These are phyloP conservation scores for Sarcodon sp. DNA, from an alignment of 768 basidiomycete genomes.

Conservation along the genomic window DNA sequence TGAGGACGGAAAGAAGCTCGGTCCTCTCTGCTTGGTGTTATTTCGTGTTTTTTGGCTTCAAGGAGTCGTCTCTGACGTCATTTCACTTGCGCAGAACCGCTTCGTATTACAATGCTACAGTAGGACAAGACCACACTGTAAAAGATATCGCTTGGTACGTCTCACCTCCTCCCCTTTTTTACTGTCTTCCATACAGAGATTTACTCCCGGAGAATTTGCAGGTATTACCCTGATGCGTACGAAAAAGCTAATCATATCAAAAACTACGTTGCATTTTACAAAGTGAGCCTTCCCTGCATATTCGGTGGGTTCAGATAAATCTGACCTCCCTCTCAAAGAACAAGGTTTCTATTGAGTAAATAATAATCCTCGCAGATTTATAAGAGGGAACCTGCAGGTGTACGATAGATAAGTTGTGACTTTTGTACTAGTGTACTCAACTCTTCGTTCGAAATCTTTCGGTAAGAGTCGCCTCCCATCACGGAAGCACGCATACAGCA, in stretches of 20 bases:
- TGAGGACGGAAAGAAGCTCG: slow-evolving; percentile 4
- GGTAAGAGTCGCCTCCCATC: too few species aligned
- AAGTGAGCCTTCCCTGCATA: slow-evolving; percentile 23
- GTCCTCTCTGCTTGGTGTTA: background rate
- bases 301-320: too few species aligned
- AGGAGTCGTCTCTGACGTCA: background rate
- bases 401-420: too few species aligned
- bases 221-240: slow-evolving; percentile 54
- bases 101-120: slow-evolving; percentile 46
- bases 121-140: slow-evolving; percentile 29
- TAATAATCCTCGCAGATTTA: too few species aligned
- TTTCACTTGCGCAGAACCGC: slow-evolving; percentile 30
- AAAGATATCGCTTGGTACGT: slow-evolving; percentile 58
- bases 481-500: too few species aligned
- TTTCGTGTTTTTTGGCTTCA: background rate
- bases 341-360: too few species aligned
- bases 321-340: too few species aligned
- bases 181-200: background rate
- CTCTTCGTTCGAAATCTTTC: too few species aligned
- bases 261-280: slow-evolving; percentile 67
- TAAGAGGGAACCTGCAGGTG: too few species aligned
- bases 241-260: slow-evolving; percentile 49
- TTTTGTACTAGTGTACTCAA: too few species aligned
- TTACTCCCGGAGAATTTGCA: slow-evolving; percentile 12
- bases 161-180: background rate